Percentiles rank a stretch among this genome's conserved stretches.
Evolutionary conservation across 768 basidiomycete genomes (phyloP).

Genomic region (Amylocystis lapponica): DNA sequence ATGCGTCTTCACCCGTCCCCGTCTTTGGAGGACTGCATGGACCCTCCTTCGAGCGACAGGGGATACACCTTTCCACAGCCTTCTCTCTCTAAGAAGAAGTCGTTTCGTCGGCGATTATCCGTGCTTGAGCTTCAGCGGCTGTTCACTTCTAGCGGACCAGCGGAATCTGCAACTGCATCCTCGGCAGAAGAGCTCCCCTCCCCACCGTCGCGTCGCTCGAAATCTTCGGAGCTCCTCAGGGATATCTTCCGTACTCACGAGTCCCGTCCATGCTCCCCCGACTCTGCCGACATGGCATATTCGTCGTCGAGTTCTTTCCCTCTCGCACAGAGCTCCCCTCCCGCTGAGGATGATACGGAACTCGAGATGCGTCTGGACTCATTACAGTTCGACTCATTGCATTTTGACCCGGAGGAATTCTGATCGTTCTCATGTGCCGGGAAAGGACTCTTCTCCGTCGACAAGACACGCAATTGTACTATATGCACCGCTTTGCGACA

Average conservation of each 20-base stretch:
- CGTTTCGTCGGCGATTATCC: slow-evolving; percentile 27
- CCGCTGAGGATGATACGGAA: slow-evolving; percentile 32
- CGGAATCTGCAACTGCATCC: slow-evolving; percentile 6
- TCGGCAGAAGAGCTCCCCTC: too few relatives aligned
- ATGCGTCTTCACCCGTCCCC: slow-evolving; percentile 10
- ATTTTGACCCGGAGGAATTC: slow-evolving; percentile 61
- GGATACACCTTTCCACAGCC: slow-evolving; percentile 8
- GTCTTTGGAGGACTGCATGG: slow-evolving; percentile 15
- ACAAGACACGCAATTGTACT: slow-evolving; percentile 1
- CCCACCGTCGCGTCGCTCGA: too few relatives aligned
- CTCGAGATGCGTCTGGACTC: slow-evolving; percentile 69
- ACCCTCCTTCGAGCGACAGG: not conserved
- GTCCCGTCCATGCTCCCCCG: slow-evolving; percentile 7
- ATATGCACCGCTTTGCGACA: not conserved
- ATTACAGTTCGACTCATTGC: slow-evolving; percentile 65
- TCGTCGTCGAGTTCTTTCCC: not conserved
- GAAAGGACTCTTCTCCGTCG: not conserved
- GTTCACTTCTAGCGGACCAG: slow-evolving; percentile 19
- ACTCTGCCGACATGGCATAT: not conserved
- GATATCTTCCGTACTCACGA: slow-evolving; percentile 9
- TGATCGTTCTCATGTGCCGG: not conserved
- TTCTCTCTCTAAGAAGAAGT: slow-evolving; percentile 18
- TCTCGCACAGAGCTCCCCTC: slow-evolving; percentile 1
- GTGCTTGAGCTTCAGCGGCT: slow-evolving; percentile 28
- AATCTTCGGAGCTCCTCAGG: not conserved